Evolutionary conservation across 331 rosid species (phyloP), one percentile per base, ranked within the genome.

Genomic region (Malus hybrid): DNA sequence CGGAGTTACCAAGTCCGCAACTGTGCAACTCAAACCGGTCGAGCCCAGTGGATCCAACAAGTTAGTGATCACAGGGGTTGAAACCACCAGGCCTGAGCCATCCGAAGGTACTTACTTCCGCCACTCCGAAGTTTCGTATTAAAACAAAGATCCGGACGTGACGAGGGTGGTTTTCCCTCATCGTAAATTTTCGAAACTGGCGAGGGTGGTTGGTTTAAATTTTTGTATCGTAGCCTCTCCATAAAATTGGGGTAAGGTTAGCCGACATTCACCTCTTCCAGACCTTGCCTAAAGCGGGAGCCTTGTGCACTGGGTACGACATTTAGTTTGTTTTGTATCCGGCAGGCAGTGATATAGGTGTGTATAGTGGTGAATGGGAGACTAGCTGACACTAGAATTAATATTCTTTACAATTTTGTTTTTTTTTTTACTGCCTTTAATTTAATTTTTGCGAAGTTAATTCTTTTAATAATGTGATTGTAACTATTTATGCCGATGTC

Each of bases 41-140:
- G 94, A 87, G 76, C 85, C 90, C 52, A 79, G 83, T 52, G 81
- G 87, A 75, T 69, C 98, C 9, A 86, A 86, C 16, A 86, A 83
- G 78, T 32, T 74, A 63, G 85, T 78, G 14, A 55, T 55, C 46
- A 70, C 29, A 67, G 83, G 29, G 79, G 69, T 52, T 48, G 90
- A 88, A 44, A 28, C 80, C 52, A 39, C 82, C 59, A 87, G 84
- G 80, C 92, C 92, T 0, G 86, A 76, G 78, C 84, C 91, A 62
- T 74, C 89, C 1, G 90, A 88, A 88, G 91, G 88, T 65, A 84
- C 86, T 11, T 24, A 77, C 93, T 14, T 77, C 91, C 56, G 83
- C 85, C 67, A 83, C 91, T 6, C 93, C 93, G 10, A 93, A 85
- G 83, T 65, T 93, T 79, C 89, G 98, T 70, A 88, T 93, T 60